Evolutionary conservation across 2,329 filamentous ascomycete genomes (phyloP), one percentile per base, ranked within the genome.

Genomic region (Apiospora sp.): DNA sequence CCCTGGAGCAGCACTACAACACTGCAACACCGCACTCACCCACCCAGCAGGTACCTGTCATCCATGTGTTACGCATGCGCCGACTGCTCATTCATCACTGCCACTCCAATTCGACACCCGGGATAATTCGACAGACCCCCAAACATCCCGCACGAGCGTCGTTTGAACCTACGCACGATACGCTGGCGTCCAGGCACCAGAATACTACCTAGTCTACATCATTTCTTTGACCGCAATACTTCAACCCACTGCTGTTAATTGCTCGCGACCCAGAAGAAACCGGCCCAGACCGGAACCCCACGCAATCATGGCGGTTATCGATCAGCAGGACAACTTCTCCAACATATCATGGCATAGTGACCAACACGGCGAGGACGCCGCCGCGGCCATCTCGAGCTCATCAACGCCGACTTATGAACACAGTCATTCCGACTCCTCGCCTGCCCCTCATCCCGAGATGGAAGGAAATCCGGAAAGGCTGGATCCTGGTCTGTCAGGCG

Each of bases 331-430:
- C 83, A 92, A 93, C 83, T 96, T 96, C 83, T 93, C 94, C 80
- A 93, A 90, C 80, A 91, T 96, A 75, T 92, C 92, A 73, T 97
- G 94, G 94, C 87, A 89, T 76, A 91, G 90, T 80, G 91, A 92
- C 73, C 87, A 89, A 64, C 85, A 85, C 72, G 83, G 86, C 73
- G 81, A 77, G 10, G 82, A 81, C 12, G 81, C 83, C 54, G 79
- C 76, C 27, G 73, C 77, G 54, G 73, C 77, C 71, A 74, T 71
- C 44, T 76, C 78, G 12, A 78, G 73, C 72, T 76, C 75, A 7
- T 75, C 74, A 27, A 74, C 73, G 37, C 75, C 79, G 0, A 75
- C 74, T 4, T 75, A 54, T 43, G 68, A 58, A 30, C 46, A 48
- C 7, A 48, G 44, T 22, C 68, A 80, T 73, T 46, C 77, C 27